Conservation (phyloP, 305 asterid genomes). For the Fraxinus ornus region DNA sequence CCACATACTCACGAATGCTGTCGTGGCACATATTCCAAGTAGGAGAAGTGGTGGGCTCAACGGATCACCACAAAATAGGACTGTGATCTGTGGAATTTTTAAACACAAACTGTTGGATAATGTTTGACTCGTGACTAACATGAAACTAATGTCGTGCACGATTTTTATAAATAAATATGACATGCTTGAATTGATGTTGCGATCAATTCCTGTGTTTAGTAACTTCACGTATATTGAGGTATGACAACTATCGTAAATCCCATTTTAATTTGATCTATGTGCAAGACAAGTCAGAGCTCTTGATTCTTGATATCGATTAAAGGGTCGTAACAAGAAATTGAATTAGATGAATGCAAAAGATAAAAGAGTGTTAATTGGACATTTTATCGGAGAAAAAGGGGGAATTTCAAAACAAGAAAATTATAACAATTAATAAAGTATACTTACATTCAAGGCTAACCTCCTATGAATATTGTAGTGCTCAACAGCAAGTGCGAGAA, state of each 20-base stretch:
- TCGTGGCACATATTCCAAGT: slow-evolving; percentile 77
- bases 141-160: neutral
- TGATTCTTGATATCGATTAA: neutral
- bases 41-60: slow-evolving; percentile 73
- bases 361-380: neutral
- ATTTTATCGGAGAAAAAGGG: neutral
- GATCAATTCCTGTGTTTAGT: neutral
- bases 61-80: slow-evolving; percentile 79
- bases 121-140: neutral
- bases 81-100: slow-evolving; percentile 54
- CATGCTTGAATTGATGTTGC: neutral
- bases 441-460: slow-evolving; percentile 76
- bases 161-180: no score
- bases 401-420: neutral
- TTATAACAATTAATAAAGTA: neutral
- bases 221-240: neutral
- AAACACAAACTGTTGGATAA: neutral
- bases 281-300: neutral
- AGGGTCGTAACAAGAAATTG: neutral
- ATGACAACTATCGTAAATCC: neutral
- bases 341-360: neutral
- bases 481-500: slow-evolving; percentile 91
- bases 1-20: slow-evolving; percentile 96
- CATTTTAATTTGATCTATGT: no score
- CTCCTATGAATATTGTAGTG: slow-evolving; percentile 88